Evolutionary conservation across 441 rosid species (phyloP).

Genomic region (Sinapis alba): DNA sequence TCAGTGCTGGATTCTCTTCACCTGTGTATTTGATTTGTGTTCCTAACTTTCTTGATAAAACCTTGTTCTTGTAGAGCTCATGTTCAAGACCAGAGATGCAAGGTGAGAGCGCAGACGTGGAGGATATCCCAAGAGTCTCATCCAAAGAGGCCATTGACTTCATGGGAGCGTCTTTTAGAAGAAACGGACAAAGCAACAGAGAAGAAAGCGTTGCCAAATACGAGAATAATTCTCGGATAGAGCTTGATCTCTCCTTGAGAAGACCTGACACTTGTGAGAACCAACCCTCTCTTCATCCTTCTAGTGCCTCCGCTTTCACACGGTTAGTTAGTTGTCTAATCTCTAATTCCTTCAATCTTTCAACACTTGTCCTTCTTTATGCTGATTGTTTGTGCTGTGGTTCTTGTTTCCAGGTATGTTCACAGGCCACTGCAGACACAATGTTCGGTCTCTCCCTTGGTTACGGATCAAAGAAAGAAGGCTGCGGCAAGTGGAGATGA

Average conservation of each 20-base stretch:
- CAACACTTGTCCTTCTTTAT: background rate
- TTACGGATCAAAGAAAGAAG: conserved; percentile 40
- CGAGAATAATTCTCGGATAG: conserved; percentile 54
- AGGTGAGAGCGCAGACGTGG: conserved; percentile 54
- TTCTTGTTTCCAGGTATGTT: conserved; percentile 57
- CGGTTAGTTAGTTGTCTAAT: conserved; percentile 56
- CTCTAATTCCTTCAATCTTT: background rate
- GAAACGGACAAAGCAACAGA: conserved; percentile 23
- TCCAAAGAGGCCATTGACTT: conserved; percentile 74
- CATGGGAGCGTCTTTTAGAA: conserved; percentile 63
- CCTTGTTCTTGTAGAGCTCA: conserved; percentile 75
- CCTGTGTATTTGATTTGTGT: background rate
- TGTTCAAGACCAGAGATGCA: conserved; percentile 75
- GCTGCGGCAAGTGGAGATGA: conserved; percentile 40
- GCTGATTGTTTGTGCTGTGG: conserved; percentile 42
- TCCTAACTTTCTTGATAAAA: background rate
- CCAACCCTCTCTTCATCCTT: conserved; percentile 58
- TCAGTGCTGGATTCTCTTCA: background rate
- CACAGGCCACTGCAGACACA: conserved; percentile 50
- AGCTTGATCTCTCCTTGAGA: conserved; percentile 77
- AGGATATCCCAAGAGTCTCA: conserved; percentile 34
- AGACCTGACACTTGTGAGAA: conserved; percentile 52
- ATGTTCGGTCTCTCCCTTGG: conserved; percentile 40
- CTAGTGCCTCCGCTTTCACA: conserved; percentile 81
- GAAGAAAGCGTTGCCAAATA: conserved; percentile 40